Percentiles rank a stretch among this genome's conserved stretches.
Evolutionary conservation across 192 early-diverging fungal species (phyloP).

Genomic region (Lobosporangium transversale): DNA sequence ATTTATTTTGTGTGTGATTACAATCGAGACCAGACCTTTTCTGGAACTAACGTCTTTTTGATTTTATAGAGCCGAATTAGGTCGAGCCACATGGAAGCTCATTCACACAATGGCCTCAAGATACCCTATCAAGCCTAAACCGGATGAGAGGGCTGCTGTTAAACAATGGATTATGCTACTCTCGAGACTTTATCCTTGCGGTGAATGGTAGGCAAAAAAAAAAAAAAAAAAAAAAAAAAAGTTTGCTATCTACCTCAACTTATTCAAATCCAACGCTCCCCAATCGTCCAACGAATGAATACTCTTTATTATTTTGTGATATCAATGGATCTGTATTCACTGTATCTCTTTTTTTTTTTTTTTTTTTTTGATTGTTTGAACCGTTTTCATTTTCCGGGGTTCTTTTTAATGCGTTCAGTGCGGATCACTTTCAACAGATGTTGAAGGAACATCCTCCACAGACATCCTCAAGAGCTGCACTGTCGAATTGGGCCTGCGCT

Average conservation of each 20-base stretch:
- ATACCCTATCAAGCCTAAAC: constrained; percentile 83
- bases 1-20: background rate
- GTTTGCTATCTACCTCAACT: no score
- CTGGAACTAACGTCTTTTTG: background rate
- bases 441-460: constrained; percentile 83
- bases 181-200: constrained; percentile 93
- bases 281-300: background rate
- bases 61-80: constrained; percentile 81
- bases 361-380: no score
- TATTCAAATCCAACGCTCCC: background rate
- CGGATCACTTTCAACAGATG: constrained; percentile 84
- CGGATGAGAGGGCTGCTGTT: constrained; percentile 79
- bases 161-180: constrained; percentile 85
- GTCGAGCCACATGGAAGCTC: constrained; percentile 88
- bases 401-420: constrained; percentile 59
- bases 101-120: constrained; percentile 92
- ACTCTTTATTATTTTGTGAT: background rate
- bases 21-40: background rate
- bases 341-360: background rate
- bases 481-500: constrained; percentile 88
- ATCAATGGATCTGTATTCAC: background rate
- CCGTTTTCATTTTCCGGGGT: background rate
- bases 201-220: constrained; percentile 79
- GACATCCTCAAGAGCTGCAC: constrained; percentile 72
- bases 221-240: no score